phyloP scores from a whole-genome alignment of 345 rosid genomes.

The Populus ilicifolia region DNA sequence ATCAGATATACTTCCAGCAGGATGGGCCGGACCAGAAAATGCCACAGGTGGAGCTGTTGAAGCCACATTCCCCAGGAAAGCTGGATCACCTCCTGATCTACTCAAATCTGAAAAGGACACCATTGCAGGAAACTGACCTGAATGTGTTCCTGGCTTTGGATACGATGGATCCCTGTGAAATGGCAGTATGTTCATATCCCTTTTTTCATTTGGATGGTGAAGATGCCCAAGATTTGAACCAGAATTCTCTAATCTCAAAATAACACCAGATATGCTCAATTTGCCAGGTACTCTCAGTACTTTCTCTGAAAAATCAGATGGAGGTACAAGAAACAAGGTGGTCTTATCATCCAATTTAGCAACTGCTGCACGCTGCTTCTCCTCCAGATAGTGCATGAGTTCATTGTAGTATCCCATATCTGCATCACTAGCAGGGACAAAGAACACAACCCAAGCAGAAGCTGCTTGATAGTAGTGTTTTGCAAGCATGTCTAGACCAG shows the following conservation, averaged over 20 bases:
- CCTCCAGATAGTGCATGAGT: conserved; percentile 87
- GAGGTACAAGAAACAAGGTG: conserved; percentile 92
- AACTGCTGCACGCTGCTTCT: conserved; percentile 94
- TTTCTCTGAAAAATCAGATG: conserved; percentile 89
- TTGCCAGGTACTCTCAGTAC: conserved; percentile 90
- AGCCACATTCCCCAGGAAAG: conserved; percentile 29
- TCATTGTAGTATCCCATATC: conserved; percentile 83
- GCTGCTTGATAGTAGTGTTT: conserved; percentile 95
- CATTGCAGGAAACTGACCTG: conserved; percentile 29
- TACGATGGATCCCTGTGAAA: conserved; percentile 44
- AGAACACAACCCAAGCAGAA: conserved; percentile 89
- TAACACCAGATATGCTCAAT: conserved; percentile 89
- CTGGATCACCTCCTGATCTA: conserved; percentile 29
- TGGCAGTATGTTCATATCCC: conserved; percentile 28
- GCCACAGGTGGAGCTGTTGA: conserved; percentile 31
- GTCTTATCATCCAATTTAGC: conserved; percentile 86
- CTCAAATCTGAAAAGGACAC: conserved; percentile 31
- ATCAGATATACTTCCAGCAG: conserved; percentile 34
- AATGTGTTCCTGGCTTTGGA: conserved; percentile 28
- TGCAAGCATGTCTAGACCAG: conserved; percentile 89
- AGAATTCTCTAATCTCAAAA: conserved; percentile 60
- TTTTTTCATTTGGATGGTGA: conserved; percentile 43
- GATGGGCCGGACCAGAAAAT: conserved; percentile 28
- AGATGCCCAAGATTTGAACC: conserved; percentile 41
- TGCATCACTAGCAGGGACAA: conserved; percentile 81